phyloP scores from a whole-genome alignment of 1,139 yeast species.

The Diutina mesorugosa region DNA sequence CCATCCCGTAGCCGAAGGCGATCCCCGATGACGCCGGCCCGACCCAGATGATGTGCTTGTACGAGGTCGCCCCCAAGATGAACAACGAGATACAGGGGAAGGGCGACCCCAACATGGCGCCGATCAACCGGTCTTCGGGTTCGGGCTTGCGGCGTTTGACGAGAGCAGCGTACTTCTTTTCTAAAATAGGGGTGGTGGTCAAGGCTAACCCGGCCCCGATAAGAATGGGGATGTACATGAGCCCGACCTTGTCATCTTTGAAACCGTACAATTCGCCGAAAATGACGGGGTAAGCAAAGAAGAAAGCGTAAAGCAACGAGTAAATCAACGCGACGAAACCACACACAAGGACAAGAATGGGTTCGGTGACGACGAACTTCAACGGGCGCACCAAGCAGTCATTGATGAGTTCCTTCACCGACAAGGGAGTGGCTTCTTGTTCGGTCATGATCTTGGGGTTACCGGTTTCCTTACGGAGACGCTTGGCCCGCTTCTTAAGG shows the following conservation, averaged over 20 bases:
- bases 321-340: conserved; percentile 79
- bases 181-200: conserved; percentile 59
- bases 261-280: conserved; percentile 54
- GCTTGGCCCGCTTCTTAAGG: conserved; percentile 57
- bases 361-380: conserved; percentile 63
- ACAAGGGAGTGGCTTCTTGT: conserved; percentile 69
- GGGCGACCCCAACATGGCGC: conserved; percentile 86
- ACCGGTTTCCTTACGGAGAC: conserved; percentile 67
- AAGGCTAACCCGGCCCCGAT: conserved; percentile 75
- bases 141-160: conserved; percentile 49
- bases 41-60: conserved; percentile 74
- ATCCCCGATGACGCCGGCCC: conserved; percentile 89
- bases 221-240: conserved; percentile 78
- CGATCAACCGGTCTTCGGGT: conserved; percentile 79
- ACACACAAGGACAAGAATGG: conserved; percentile 73
- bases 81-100: conserved; percentile 81
- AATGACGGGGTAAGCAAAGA: conserved; percentile 79
- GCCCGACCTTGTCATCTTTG: conserved; percentile 58
- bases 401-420: conserved; percentile 49
- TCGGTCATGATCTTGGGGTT: conserved; percentile 79
- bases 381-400: conserved; percentile 67
- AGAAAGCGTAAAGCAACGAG: conserved; percentile 78
- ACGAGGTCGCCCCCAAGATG: conserved; percentile 82
- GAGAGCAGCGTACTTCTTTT: conserved; percentile 41
- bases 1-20: conserved; percentile 90